Evolutionary conservation across 2,329 filamentous ascomycete genomes (phyloP).

Genomic region (Balansia obtecta): DNA sequence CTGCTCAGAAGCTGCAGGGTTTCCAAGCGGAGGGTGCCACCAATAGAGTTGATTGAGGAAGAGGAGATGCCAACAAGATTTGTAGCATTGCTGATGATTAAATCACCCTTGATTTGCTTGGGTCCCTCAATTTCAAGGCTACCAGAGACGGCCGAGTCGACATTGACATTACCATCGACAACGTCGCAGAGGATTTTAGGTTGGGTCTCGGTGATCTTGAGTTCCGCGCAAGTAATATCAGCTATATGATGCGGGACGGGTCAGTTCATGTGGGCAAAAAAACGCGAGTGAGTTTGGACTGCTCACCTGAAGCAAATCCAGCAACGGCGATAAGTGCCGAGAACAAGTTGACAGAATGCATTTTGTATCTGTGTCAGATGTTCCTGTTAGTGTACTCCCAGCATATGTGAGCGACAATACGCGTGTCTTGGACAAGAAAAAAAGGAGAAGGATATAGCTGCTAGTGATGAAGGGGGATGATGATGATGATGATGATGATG

Average conservation of each 20-base stretch:
- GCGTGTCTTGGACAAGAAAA: neutral
- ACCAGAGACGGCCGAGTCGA: conserved; percentile 43
- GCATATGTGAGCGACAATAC: neutral
- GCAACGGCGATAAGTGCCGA: conserved; percentile 32
- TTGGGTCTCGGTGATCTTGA: conserved; percentile 53
- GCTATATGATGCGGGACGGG: conserved; percentile 5
- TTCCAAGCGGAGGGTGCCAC: conserved; percentile 55
- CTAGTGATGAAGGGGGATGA: neutral
- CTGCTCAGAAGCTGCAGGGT: conserved; percentile 56
- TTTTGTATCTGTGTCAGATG: conserved; percentile 23
- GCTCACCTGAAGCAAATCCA: conserved; percentile 31
- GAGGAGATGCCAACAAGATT: conserved; percentile 50
- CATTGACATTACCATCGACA: conserved; percentile 54
- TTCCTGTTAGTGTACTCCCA: neutral
- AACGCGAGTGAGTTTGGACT: too few relatives aligned
- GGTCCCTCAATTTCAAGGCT: conserved; percentile 50
- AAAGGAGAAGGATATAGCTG: neutral
- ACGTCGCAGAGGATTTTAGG: conserved; percentile 53
- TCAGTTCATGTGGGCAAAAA: neutral
- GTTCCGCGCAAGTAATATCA: conserved; percentile 29
- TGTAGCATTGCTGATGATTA: conserved; percentile 48
- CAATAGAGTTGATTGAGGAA: conserved; percentile 50
- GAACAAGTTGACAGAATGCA: conserved; percentile 33
- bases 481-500: too few relatives aligned
- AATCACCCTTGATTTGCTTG: conserved; percentile 40